Evolutionary conservation across 306 rosid species (phyloP).

Genomic region (Gastrolobium bilobum): DNA sequence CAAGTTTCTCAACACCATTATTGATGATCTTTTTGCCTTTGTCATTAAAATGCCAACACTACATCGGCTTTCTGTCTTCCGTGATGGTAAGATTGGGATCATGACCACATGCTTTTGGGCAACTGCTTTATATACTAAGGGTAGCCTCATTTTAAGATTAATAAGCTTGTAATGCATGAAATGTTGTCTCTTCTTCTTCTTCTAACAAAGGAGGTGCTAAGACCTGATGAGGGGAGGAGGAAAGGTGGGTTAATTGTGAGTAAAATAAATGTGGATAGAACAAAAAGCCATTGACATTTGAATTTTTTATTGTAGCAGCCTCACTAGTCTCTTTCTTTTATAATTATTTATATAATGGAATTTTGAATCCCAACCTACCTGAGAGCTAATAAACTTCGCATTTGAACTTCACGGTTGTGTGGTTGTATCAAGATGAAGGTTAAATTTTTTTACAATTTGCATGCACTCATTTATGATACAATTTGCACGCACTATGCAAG

Average conservation of each 20-base stretch:
- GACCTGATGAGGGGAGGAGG: neutral
- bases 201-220: neutral
- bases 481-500: neutral
- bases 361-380: neutral
- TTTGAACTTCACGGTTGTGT: neutral
- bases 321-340: neutral
- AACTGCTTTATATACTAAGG: conserved; percentile 20
- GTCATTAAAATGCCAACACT: conserved; percentile 98
- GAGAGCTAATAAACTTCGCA: neutral
- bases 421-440: neutral
- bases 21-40: conserved; percentile 96
- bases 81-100: conserved; percentile 82
- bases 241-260: conserved; percentile 5
- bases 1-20: conserved; percentile 98
- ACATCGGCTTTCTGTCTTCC: conserved; percentile 98
- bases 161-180: conserved; percentile 13
- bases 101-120: conserved; percentile 34
- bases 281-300: neutral
- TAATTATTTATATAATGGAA: neutral
- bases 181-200: neutral
- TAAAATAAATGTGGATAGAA: conserved; percentile 1
- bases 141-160: conserved; percentile 4
- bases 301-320: conserved; percentile 5
- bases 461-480: conserved; percentile 19
- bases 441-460: neutral